Percentiles rank a stretch among this genome's conserved stretches.
phyloP scores from a whole-genome alignment of 176 grass and related monocot genomes.

The Ampelocalamus luodianensis region DNA sequence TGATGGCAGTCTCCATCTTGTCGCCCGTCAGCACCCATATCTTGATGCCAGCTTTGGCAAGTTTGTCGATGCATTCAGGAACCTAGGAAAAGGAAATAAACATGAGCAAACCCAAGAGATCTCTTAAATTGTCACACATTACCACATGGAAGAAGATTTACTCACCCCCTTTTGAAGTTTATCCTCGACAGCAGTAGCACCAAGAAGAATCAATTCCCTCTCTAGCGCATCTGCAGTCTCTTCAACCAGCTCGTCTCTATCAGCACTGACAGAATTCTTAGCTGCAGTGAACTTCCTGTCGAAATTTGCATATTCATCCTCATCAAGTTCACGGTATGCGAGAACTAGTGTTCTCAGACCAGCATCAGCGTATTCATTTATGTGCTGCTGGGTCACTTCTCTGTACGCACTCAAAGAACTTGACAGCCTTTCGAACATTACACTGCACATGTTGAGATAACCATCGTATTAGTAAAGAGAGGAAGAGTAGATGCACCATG shows the following conservation, averaged over 20 bases:
- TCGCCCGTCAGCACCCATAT: conserved; percentile 96
- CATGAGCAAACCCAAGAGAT: conserved; percentile 27
- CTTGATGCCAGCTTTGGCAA: conserved; percentile 97
- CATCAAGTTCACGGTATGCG: conserved; percentile 70
- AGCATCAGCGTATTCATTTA: conserved; percentile 84
- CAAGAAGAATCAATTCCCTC: conserved; percentile 79
- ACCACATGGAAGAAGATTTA: conserved; percentile 19
- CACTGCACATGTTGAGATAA: conserved; percentile 50
- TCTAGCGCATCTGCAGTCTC: conserved; percentile 67
- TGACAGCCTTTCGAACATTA: conserved; percentile 84
- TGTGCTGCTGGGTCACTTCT: conserved; percentile 76
- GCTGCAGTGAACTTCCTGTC: conserved; percentile 61
- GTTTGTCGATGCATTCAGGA: conserved; percentile 95
- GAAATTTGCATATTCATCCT: conserved; percentile 68
- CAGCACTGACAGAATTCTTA: conserved; percentile 69
- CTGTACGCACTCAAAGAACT: conserved; percentile 47
- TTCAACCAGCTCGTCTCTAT: conserved; percentile 82
- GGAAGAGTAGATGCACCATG: not conserved
- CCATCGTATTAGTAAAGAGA: conserved; percentile 3
- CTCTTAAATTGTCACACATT: not conserved
- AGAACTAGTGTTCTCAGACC: conserved; percentile 89
- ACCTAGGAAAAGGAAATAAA: conserved; percentile 50
- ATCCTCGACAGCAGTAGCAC: conserved; percentile 92
- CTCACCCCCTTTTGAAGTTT: conserved; percentile 86
- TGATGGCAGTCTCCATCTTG: conserved; percentile 98